phyloP scores from a whole-genome alignment of 208 protist species.

The Leishmania amazonensis region DNA sequence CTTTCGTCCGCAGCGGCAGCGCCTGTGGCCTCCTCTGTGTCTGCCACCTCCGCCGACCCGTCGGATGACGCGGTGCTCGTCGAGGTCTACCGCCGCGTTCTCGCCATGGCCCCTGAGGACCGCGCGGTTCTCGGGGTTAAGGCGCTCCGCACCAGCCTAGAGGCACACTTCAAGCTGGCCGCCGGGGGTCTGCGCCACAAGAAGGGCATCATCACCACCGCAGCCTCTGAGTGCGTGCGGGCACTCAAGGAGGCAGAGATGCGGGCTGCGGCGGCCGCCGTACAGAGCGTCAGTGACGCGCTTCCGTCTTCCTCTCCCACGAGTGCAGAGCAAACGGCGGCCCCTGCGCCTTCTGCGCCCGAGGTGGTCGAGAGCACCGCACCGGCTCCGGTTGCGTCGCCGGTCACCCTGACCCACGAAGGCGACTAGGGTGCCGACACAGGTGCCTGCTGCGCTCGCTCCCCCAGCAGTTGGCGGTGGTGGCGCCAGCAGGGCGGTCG shows the following conservation, averaged over 20 bases:
- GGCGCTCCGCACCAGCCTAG: constrained; percentile 60
- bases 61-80: constrained; percentile 71
- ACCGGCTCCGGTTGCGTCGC: background rate
- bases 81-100: constrained; percentile 66
- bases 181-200: constrained; percentile 46
- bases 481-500: background rate
- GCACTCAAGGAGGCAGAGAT: constrained; percentile 65
- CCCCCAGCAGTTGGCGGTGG: background rate
- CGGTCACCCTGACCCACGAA: background rate
- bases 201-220: constrained; percentile 64
- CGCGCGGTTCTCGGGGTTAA: constrained; percentile 64
- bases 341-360: background rate
- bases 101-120: constrained; percentile 50
- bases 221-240: constrained; percentile 68
- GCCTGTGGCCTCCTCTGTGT: background rate
- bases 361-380: background rate
- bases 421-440: background rate
- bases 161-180: constrained; percentile 47
- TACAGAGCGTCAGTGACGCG: background rate
- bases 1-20: background rate
- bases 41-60: constrained; percentile 2
- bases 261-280: constrained; percentile 19
- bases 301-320: background rate
- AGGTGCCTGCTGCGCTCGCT: background rate
- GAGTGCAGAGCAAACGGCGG: background rate